Evolutionary conservation across 148 eudicot species (phyloP).

Genomic region (Spergularia marina): DNA sequence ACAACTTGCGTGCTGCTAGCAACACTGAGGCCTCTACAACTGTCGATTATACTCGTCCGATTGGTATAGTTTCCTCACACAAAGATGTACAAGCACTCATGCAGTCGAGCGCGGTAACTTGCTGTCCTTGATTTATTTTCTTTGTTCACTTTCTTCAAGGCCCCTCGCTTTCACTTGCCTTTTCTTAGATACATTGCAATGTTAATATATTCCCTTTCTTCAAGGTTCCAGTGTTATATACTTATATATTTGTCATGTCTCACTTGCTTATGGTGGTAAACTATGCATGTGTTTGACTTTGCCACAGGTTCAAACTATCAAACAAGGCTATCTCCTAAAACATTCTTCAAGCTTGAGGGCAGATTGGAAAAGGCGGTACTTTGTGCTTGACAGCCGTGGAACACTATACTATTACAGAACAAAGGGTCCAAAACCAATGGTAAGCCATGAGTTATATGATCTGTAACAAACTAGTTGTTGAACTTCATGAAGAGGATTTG

Average conservation of each 20-base stretch:
- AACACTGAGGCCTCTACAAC: slow-evolving; percentile 54
- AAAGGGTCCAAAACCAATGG: slow-evolving; percentile 59
- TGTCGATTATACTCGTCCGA: slow-evolving; percentile 50
- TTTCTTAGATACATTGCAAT: not conserved
- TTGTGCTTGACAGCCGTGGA: slow-evolving; percentile 92
- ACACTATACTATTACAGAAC: slow-evolving; percentile 63
- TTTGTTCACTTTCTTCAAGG: not conserved
- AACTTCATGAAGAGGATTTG: slow-evolving; percentile 1
- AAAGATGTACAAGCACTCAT: slow-evolving; percentile 69
- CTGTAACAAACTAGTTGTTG: not conserved
- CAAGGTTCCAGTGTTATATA: not conserved
- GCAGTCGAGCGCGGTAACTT: slow-evolving; percentile 73
- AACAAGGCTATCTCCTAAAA: slow-evolving; percentile 91
- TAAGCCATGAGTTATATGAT: slow-evolving; percentile 29
- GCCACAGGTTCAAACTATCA: slow-evolving; percentile 76
- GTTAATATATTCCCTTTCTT: not conserved
- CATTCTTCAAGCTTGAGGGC: slow-evolving; percentile 91
- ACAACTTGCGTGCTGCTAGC: slow-evolving; percentile 54
- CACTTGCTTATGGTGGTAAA: slow-evolving; percentile 1
- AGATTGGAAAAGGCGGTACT: slow-evolving; percentile 90
- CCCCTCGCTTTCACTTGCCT: not conserved
- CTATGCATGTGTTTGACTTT: slow-evolving; percentile 11
- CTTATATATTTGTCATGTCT: not conserved
- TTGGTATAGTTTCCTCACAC: slow-evolving; percentile 46
- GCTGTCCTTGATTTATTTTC: slow-evolving; percentile 10